Percentiles rank a stretch among this genome's conserved stretches.
Evolutionary conservation across 306 rosid genomes (phyloP).

Genomic region (Pyrus betulifolia): DNA sequence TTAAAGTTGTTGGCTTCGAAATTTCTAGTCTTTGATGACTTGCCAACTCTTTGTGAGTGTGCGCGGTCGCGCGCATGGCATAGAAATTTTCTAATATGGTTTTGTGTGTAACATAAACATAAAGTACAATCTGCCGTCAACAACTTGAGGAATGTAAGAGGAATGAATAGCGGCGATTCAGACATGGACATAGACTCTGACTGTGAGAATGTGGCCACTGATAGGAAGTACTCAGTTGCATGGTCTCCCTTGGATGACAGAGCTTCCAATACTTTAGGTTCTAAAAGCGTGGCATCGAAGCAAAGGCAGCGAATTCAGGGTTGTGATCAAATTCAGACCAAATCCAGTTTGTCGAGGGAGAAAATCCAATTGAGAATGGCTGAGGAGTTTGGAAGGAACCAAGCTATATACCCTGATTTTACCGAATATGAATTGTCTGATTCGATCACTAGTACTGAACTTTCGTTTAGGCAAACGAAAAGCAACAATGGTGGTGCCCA

Average conservation of each 20-base stretch:
- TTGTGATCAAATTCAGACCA: background rate
- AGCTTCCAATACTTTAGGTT: background rate
- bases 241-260: constrained; percentile 4
- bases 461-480: background rate
- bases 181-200: constrained; percentile 13
- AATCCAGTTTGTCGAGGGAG: background rate
- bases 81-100: background rate
- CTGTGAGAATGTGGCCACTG: constrained; percentile 7
- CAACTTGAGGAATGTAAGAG: background rate
- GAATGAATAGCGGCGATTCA: background rate
- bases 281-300: background rate
- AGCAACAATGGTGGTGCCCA: background rate
- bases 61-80: background rate
- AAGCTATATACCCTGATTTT: background rate
- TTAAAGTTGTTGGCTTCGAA: background rate
- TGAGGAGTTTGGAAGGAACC: background rate
- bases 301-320: background rate
- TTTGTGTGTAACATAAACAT: background rate
- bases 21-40: background rate
- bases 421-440: background rate
- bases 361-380: background rate
- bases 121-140: background rate
- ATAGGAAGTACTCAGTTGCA: background rate
- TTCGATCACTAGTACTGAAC: constrained; percentile 11
- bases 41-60: background rate